Evolutionary conservation across 768 basidiomycete genomes (phyloP).

Genomic region (Phlegmacium glaucopus): DNA sequence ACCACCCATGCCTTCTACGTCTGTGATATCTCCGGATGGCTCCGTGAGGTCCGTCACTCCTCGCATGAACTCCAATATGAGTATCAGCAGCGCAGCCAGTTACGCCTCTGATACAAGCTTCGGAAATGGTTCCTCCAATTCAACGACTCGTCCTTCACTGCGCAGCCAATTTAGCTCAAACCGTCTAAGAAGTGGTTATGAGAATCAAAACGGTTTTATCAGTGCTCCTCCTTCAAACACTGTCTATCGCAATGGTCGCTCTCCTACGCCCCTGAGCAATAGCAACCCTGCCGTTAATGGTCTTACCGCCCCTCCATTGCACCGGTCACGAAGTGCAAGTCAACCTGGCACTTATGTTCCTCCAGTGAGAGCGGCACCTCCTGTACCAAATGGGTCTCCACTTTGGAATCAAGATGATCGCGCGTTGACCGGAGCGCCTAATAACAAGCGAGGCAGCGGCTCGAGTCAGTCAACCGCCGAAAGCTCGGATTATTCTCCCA

Average conservation of each 20-base stretch:
- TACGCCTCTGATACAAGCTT: constrained; percentile 46
- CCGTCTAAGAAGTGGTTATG: constrained; percentile 51
- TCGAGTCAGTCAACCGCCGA: constrained; percentile 81
- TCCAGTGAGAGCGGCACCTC: constrained; percentile 50
- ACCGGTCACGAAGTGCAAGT: constrained; percentile 74
- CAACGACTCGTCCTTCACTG: constrained; percentile 40
- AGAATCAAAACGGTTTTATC: constrained; percentile 26
- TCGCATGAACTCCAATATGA: constrained; percentile 46
- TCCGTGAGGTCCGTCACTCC: constrained; percentile 39
- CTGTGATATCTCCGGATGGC: constrained; percentile 23
- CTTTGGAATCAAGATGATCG: constrained; percentile 41
- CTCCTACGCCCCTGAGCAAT: constrained; percentile 29
- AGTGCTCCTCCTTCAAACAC: constrained; percentile 17
- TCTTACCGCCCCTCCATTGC: constrained; percentile 30
- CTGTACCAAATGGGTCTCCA: constrained; percentile 39
- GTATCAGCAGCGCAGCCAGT: constrained; percentile 28
- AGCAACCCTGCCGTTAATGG: constrained; percentile 9
- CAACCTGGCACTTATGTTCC: constrained; percentile 73
- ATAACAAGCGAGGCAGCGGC: constrained; percentile 75
- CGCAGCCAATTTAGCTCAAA: constrained; percentile 73
- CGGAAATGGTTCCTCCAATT: constrained; percentile 27
- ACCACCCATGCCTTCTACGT: constrained; percentile 30
- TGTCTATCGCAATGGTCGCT: constrained; percentile 30
- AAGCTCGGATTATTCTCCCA: constrained; percentile 83
- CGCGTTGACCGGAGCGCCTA: constrained; percentile 20